phyloP scores from a whole-genome alignment of 495 filamentous ascomycete species.

The Entonaema liquescens region DNA sequence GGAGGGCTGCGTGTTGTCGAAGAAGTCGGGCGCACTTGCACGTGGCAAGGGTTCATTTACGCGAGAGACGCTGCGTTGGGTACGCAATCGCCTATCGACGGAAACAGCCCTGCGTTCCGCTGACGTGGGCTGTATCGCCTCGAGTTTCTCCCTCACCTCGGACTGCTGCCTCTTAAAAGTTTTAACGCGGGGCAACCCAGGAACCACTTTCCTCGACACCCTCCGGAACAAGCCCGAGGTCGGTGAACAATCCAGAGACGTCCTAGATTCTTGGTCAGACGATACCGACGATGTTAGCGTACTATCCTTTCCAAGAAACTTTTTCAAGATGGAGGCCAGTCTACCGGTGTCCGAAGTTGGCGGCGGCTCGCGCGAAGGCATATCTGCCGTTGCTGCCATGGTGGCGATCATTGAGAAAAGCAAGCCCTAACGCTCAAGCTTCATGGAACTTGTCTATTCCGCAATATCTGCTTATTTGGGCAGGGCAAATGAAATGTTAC shows the following conservation, averaged over 20 bases:
- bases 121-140: slow-evolving; percentile 64
- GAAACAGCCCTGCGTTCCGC: slow-evolving; percentile 79
- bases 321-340: slow-evolving; percentile 46
- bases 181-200: slow-evolving; percentile 75
- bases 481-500: slow-evolving; percentile 6
- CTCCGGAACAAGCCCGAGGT: slow-evolving; percentile 60
- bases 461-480: slow-evolving; percentile 23
- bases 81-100: slow-evolving; percentile 67
- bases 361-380: slow-evolving; percentile 30
- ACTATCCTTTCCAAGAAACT: slow-evolving; percentile 45
- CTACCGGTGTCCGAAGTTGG: slow-evolving; percentile 37
- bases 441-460: slow-evolving; percentile 30
- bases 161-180: slow-evolving; percentile 85
- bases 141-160: slow-evolving; percentile 76
- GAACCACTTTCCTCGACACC: slow-evolving; percentile 76
- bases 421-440: slow-evolving; percentile 27
- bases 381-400: slow-evolving; percentile 37
- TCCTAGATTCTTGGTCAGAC: slow-evolving; percentile 40
- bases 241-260: slow-evolving; percentile 41
- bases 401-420: slow-evolving; percentile 23
- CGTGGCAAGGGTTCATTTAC: slow-evolving; percentile 48
- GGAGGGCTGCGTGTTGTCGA: slow-evolving; percentile 31
- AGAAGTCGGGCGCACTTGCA: slow-evolving; percentile 56
- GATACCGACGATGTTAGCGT: slow-evolving; percentile 23
- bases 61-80: slow-evolving; percentile 45